These are phyloP conservation scores for Lotmaria passim DNA, from an alignment of 208 protist genomes.

Conservation along the genomic window DNA sequence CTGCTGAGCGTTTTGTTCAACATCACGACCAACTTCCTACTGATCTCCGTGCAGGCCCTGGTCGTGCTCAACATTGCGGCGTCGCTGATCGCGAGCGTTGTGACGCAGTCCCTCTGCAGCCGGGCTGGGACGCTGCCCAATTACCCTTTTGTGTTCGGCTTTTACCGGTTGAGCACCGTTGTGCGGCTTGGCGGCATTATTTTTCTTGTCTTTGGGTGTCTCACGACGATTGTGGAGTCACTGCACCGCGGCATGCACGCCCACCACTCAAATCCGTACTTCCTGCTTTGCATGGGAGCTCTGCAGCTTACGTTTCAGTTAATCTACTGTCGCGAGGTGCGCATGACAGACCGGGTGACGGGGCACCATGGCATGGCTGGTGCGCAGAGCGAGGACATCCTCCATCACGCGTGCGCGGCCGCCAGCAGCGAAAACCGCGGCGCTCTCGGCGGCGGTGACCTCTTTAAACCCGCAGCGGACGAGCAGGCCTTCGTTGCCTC, in stretches of 20 bases:
- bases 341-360: slow-evolving; percentile 55
- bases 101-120: slow-evolving; percentile 36
- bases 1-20: slow-evolving; percentile 35
- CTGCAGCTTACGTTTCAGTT: slow-evolving; percentile 48
- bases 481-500: neutral
- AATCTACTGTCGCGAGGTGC: slow-evolving; percentile 49
- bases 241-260: slow-evolving; percentile 48
- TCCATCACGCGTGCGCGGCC: slow-evolving; percentile 22
- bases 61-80: slow-evolving; percentile 48
- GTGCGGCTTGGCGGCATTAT: slow-evolving; percentile 56
- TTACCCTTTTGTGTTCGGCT: slow-evolving; percentile 59
- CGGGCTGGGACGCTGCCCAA: neutral
- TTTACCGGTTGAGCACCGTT: slow-evolving; percentile 52
- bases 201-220: slow-evolving; percentile 67
- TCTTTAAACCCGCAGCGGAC: slow-evolving; percentile 10
- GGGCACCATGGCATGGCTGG: slow-evolving; percentile 37
- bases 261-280: slow-evolving; percentile 32
- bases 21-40: slow-evolving; percentile 41
- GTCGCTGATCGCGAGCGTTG: slow-evolving; percentile 42
- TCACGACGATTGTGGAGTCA: slow-evolving; percentile 54
- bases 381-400: slow-evolving; percentile 33
- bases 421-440: neutral
- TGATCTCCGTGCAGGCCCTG: slow-evolving; percentile 50
- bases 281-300: slow-evolving; percentile 30
- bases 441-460: slow-evolving; percentile 10